phyloP scores from a whole-genome alignment of 2,329 filamentous ascomycete species.

The Tolypocladium sp. region DNA sequence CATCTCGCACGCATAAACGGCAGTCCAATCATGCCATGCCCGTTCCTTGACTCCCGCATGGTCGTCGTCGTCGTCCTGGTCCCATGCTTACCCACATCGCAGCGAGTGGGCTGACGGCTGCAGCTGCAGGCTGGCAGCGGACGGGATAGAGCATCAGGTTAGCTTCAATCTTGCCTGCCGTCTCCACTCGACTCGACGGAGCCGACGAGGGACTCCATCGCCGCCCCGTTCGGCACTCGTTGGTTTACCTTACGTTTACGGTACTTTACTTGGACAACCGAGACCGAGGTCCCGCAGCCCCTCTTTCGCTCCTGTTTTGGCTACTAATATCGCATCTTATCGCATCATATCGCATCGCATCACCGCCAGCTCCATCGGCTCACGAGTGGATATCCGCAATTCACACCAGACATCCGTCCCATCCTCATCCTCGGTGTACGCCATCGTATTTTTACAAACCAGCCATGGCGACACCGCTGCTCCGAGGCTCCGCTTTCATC shows the following conservation, averaged over 20 bases:
- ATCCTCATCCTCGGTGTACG: neutral
- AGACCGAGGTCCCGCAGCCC: neutral
- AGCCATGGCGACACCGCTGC: conserved; percentile 12
- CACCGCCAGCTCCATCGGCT: neutral
- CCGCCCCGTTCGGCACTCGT: neutral
- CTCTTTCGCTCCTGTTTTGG: neutral
- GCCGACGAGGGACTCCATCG: neutral
- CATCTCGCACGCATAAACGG: neutral
- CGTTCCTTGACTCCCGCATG: neutral
- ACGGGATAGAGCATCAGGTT: neutral
- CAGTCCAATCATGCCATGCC: neutral
- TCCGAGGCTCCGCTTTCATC: conserved; percentile 37
- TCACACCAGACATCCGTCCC: neutral
- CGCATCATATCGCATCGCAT: neutral
- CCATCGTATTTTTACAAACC: neutral
- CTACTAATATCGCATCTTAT: neutral
- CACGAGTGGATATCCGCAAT: neutral
- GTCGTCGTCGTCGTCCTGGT: neutral
- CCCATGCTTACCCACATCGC: neutral
- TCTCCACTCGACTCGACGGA: neutral
- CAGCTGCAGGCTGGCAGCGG: neutral
- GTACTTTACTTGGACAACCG: neutral
- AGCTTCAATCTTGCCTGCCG: neutral
- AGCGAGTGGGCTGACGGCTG: neutral
- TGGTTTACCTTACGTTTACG: neutral